Evolutionary conservation across 2,329 filamentous ascomycete species (phyloP).

Genomic region (Epichloe bromicola): DNA sequence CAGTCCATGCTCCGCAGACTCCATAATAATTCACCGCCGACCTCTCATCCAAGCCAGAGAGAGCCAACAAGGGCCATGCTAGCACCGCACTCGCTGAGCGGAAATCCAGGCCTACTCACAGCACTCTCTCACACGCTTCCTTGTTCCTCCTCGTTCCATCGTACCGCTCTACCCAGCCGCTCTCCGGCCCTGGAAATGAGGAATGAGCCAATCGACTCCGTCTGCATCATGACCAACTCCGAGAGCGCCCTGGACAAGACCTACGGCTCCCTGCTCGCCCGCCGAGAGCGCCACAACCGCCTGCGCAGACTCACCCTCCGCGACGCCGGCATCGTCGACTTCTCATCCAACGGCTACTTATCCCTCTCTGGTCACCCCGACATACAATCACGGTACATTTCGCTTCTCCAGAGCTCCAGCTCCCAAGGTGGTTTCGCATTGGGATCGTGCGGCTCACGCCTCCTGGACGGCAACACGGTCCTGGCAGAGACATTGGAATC

Average conservation of each 20-base stretch:
- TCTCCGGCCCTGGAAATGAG: neutral
- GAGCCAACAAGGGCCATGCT: no score
- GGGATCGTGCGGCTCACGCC: conserved; percentile 40
- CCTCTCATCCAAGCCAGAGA: no score
- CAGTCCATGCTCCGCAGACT: no score
- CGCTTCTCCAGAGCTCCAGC: conserved; percentile 14
- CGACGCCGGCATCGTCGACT: conserved; percentile 57
- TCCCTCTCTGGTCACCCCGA: conserved; percentile 46
- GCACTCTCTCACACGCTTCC: no score
- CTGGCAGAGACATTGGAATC: conserved; percentile 32
- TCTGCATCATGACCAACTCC: conserved; percentile 1
- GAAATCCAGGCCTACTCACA: no score
- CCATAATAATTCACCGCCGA: no score
- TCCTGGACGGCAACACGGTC: conserved; percentile 37
- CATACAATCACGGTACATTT: conserved; percentile 52
- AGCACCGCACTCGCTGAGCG: no score
- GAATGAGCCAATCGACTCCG: conserved; percentile 1
- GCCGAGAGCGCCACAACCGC: conserved; percentile 20
- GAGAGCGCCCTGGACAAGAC: conserved; percentile 14
- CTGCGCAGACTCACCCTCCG: conserved; percentile 40
- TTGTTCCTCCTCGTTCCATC: neutral
- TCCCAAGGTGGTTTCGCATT: conserved; percentile 12
- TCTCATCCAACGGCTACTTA: conserved; percentile 70
- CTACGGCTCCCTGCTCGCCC: conserved; percentile 15
- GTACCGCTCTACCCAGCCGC: no score